A percentile compares a stretch with the other conserved stretches of the same genome.
phyloP scores from a whole-genome alignment of 257 asterid species.

The Handroanthus guayacan region DNA sequence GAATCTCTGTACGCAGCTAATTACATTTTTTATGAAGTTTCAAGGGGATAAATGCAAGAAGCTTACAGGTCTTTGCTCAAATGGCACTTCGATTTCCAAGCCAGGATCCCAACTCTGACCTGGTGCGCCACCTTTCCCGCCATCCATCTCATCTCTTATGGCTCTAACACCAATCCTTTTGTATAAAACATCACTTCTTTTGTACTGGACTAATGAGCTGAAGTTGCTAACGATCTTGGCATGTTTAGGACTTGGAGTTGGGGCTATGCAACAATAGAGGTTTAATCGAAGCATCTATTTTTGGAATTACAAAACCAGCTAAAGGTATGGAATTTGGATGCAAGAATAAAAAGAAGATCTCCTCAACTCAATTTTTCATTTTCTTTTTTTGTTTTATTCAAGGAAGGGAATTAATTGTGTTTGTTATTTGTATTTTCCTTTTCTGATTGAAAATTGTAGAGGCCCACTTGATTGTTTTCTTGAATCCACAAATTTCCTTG shows the following conservation, averaged over 20 bases:
- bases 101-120: constrained; percentile 90
- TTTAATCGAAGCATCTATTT: constrained; percentile 56
- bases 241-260: constrained; percentile 39
- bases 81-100: constrained; percentile 83
- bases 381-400: constrained; percentile 41
- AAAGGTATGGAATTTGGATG: constrained; percentile 17
- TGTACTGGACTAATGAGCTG: constrained; percentile 40
- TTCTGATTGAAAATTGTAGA: constrained; percentile 9
- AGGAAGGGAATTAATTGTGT: neutral
- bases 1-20: too few species aligned
- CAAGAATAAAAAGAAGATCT: neutral
- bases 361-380: neutral
- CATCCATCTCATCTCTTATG: constrained; percentile 72
- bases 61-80: constrained; percentile 89
- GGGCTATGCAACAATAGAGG: constrained; percentile 44
- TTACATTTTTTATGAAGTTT: too few species aligned
- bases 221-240: constrained; percentile 35
- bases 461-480: constrained; percentile 18
- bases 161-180: constrained; percentile 55
- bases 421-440: neutral
- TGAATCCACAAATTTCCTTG: neutral
- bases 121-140: constrained; percentile 59
- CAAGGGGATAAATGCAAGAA: neutral
- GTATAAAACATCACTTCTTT: constrained; percentile 31
- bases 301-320: neutral